Evolutionary conservation across 768 basidiomycete species (phyloP).

Genomic region (Leccinum subgranulosum): DNA sequence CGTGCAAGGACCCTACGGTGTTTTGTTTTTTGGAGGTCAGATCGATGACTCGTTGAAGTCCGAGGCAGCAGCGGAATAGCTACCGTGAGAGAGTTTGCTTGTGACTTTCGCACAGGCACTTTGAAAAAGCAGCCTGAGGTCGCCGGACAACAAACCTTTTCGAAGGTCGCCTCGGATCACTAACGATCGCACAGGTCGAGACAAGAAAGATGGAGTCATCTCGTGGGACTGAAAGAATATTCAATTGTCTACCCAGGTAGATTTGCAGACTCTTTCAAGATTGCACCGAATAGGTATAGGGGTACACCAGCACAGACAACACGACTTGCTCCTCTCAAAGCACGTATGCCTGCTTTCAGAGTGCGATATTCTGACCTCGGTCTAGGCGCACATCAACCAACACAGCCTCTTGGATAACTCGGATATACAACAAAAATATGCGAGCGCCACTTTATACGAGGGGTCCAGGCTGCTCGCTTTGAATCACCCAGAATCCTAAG

Average conservation of each 20-base stretch:
- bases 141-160: neutral
- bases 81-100: neutral
- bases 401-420: neutral
- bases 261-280: neutral
- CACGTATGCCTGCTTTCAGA: too few relatives aligned
- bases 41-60: too few relatives aligned
- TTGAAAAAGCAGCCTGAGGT: too few relatives aligned
- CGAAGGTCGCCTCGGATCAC: neutral
- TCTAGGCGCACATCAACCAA: neutral
- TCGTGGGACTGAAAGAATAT: neutral
- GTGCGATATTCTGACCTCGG: too few relatives aligned
- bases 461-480: constrained; percentile 15
- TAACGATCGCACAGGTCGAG: neutral
- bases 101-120: too few relatives aligned
- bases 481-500: constrained; percentile 17
- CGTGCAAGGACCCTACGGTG: neutral
- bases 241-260: neutral
- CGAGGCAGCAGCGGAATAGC: neutral
- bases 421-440: neutral
- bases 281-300: neutral
- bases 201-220: neutral
- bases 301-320: neutral
- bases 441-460: neutral
- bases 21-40: neutral
- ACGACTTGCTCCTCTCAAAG: too few relatives aligned